Base-by-base conservation (phyloP, 257 asterid genomes). In the Jacaranda mimosifolia region DNA sequence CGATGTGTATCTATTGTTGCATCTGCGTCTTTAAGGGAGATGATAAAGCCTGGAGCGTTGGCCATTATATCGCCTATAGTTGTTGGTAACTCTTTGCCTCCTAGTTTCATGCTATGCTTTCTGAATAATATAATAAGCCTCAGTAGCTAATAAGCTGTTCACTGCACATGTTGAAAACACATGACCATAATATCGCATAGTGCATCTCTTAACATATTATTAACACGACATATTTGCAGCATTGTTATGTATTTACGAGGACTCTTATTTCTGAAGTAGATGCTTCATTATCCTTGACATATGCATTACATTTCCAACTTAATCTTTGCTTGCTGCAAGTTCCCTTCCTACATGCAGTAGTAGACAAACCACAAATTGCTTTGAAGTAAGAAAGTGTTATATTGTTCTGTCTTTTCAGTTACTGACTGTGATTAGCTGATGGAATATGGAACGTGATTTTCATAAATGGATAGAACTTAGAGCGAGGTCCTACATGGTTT, bases 1-100 rank as follows among this genome's bases (percentile, higher is more conserved):
- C 92, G 99, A 83, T 96, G 99, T 80, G 99, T 96, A 65, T 92
- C 99, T 52, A 96, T 96, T 81, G 98, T 96, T 75, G 99, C 99
- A 7, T 85, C 99, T 73, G 99, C 99, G 26, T 93, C 99, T 59
- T 85, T 96, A 79, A 93, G 93, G 87, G 99, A 96, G 92, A 96
- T 96, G 99, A 91, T 93, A 77, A 96, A 93, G 81, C 99, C 99
- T 81, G 99, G 99, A 75, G 97, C 94, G 55, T 86, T 96, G 83
- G 99, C 99, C 81, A 93, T 96, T 81, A 80, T 87, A 80, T 96
- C 99, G 68, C 99, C 99, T 81, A 84, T 94, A 59, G 91, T 59
- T 70, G 92, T 89, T 79, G 99, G 99, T 93, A 84, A 76, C 86
- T 83, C 70, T 65, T 72, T 80, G 8, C 57, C 58, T 58, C 73